Percentiles rank a stretch among this genome's conserved stretches.
Evolutionary conservation across 345 rosid species (phyloP).

Genomic region (Turritis glabra): DNA sequence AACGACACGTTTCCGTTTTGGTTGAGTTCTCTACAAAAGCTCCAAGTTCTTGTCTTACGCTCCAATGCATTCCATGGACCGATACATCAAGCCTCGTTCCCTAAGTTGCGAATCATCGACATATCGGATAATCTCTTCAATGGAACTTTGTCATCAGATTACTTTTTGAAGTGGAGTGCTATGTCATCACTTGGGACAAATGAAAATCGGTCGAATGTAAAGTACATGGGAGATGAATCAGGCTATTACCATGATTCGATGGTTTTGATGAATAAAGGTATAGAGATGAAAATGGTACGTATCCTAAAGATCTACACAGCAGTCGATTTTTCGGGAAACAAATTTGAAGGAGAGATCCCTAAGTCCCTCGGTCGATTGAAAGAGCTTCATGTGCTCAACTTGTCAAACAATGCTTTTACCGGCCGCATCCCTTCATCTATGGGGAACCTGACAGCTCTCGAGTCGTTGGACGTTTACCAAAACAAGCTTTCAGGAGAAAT

Average conservation of each 20-base stretch:
- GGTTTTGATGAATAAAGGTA: not conserved
- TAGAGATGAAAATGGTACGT: not conserved
- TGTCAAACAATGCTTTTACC: not conserved
- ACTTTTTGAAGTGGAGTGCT: not conserved
- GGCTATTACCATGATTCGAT: not conserved
- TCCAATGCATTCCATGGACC: conserved; percentile 30
- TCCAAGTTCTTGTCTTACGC: conserved; percentile 47
- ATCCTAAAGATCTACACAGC: not conserved
- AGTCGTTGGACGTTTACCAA: not conserved
- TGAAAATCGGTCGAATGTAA: accelerated
- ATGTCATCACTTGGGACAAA: not conserved
- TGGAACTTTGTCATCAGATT: not conserved
- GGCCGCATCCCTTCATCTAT: not conserved
- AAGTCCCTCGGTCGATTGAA: not conserved
- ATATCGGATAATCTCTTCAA: not conserved
- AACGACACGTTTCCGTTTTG: conserved; percentile 42
- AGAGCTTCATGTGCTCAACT: not conserved
- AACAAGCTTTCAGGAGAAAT: not conserved
- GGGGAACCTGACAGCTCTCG: not conserved
- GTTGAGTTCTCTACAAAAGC: conserved; percentile 20
- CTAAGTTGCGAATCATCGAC: not conserved
- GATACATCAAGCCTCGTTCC: not conserved
- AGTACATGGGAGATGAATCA: not conserved
- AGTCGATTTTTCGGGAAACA: not conserved
- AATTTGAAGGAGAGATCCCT: not conserved